Evolutionary conservation across 345 rosid genomes (phyloP), one percentile per base, ranked within the genome.

Genomic region (Eucalyptus leucophloia): DNA sequence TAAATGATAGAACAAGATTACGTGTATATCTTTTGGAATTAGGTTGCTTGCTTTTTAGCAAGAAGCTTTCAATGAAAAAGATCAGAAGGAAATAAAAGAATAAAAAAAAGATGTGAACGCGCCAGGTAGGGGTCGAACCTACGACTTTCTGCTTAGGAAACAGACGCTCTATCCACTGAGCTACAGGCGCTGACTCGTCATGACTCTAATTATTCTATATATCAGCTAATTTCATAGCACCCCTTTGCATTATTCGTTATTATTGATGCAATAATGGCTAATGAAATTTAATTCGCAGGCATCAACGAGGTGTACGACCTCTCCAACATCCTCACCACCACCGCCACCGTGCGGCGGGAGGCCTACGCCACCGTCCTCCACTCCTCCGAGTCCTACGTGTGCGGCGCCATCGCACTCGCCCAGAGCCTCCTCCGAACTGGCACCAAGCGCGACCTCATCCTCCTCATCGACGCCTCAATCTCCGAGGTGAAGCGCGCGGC

Each of bases 161-260:
- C 99, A 96, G 98, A 95, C 98, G 96, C 98, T 96, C 98, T 97
- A 97, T 96, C 97, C 98, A 97, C 97, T 95, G 98, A 98, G 98
- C 99, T 95, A 96, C 97, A 93, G 94, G 97, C 95, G 98, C 99
- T 47, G 15, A 12, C 4, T 0, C 7, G 7, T 5, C 2, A 10
- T 2, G 3, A 0, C 3, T 19, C 1, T 37, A 10, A 19, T 17
- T 72, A 9, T 37, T 19, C 11, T 0, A 0, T 3, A 21, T 4
- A 1, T 77, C 5, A 6, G 9, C 16, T 30, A 65, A 65, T 65
- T 28, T 3, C 4, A 12, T 56, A 56, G 8, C 1, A 2, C 2
- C 58, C 26, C 58, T 21, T 8, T 53, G 58, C 26, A 19, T 53
- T 53, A 53, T 53, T 53, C 5, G 24, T 21, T 21, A 21, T 86